Evolutionary conservation across 331 rosid genomes (phyloP), one percentile per base, ranked within the genome.

Genomic region (Cucumis variabilis): DNA sequence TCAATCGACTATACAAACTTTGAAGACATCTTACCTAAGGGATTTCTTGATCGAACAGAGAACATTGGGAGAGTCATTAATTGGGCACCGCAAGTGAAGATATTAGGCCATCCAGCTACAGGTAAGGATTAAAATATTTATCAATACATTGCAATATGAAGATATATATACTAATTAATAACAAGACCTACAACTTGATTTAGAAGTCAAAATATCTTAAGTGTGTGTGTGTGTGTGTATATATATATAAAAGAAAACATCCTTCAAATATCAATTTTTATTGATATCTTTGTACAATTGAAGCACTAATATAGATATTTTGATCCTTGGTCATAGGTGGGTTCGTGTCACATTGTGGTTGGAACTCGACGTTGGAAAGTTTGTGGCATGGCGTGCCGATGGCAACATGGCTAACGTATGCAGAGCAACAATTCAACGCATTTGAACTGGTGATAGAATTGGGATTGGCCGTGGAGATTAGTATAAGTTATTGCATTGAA

Each of bases 341-440:
- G 2, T 76, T 76, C 8, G 37, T 76, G n/a, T 76, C 82, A 33
- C 77, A 88, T 48, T 72, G 97, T 3, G 97, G 94, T 6, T 93
- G 94, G 96, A 95, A 93, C 51, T 95, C 94, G 0, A 87, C 62
- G 0, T 81, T 94, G 0, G 96, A 94, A 82, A 93, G 97, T 83
- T 1, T 91, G 12, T 82, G 86, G 86, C 14, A 58, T 8, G 86
- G 86, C 2, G 72, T 82, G 53, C 86, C 73, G 3, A 20, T 62
- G 10, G 94, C 92, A 13, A 50, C 97, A 4, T 93, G 96, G 97
- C 96, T 95, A 1, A 24, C 93, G 1, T 82, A 3, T 9, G 92
- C 93, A 0, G 98, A 95, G 73, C 95, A 95, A 21, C 95, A 94
- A 9, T 1, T 89, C 0, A 94, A 94, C 48, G 84, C 68, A 0